A percentile compares a stretch with the other conserved stretches of the same genome.
These are phyloP conservation scores for Capsicum baccatum DNA, from an alignment of 257 asterid genomes.

Conservation along the genomic window DNA sequence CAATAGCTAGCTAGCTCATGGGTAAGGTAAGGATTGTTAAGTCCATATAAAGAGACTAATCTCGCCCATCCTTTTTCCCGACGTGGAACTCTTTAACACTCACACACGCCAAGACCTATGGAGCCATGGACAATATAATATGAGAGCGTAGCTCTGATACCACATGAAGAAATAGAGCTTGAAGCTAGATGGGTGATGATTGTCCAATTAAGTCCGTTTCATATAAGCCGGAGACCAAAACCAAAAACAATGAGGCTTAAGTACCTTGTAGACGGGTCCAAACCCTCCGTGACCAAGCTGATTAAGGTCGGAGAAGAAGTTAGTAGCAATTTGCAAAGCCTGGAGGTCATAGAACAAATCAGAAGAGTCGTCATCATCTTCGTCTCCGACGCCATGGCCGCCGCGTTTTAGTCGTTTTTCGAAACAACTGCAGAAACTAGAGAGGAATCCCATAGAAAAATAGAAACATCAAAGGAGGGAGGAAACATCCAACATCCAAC, in stretches of 20 bases:
- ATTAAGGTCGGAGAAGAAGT: conserved; percentile 77
- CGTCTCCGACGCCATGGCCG: conserved; percentile 29
- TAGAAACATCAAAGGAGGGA: conserved; percentile 17
- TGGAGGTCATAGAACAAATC: conserved; percentile 65
- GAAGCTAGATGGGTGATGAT: no score
- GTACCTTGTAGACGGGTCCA: conserved; percentile 82
- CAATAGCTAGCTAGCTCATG: no score
- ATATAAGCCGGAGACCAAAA: no score
- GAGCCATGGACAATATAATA: no score
- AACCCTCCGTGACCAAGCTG: conserved; percentile 88
- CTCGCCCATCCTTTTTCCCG: no score
- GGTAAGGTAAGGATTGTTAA: no score
- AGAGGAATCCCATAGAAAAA: conserved; percentile 53
- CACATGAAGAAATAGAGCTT: no score
- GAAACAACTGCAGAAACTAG: conserved; percentile 53
- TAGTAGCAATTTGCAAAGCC: conserved; percentile 73
- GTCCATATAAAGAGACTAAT: no score
- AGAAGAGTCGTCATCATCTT: conserved; percentile 41
- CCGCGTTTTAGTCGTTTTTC: conserved; percentile 39
- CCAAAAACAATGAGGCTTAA: background rate
- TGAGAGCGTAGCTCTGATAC: background rate
- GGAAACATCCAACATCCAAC: background rate
- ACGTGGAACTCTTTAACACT: no score
- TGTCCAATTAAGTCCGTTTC: no score
- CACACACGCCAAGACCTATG: no score